Evolutionary conservation across 2,329 filamentous ascomycete species (phyloP).

Genomic region (Gnomoniopsis sp.): DNA sequence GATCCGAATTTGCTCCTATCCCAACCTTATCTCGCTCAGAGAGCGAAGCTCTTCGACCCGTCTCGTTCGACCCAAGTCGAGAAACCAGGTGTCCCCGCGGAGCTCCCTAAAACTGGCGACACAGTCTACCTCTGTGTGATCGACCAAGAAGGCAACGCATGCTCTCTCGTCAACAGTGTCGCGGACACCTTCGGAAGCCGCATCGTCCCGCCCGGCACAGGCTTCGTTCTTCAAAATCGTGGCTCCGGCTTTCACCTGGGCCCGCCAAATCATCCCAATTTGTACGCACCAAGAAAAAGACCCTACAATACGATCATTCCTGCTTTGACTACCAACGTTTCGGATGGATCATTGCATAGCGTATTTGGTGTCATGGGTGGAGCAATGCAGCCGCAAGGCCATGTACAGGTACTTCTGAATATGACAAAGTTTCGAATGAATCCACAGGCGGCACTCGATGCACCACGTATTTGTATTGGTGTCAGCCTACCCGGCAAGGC

Average conservation of each 20-base stretch:
- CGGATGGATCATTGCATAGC: conserved; percentile 70
- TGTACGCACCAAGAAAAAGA: conserved; percentile 72
- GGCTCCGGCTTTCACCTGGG: conserved; percentile 78
- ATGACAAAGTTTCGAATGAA: conserved; percentile 77
- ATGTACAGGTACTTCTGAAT: conserved; percentile 87
- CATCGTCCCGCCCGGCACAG: conserved; percentile 81
- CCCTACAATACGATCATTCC: conserved; percentile 98
- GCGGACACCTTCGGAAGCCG: conserved; percentile 81
- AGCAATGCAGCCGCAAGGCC: conserved; percentile 95
- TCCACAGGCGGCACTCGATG: conserved; percentile 82
- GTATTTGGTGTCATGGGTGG: conserved; percentile 95
- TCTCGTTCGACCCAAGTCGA: conserved; percentile 62
- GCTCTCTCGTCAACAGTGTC: conserved; percentile 93
- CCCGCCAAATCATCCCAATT: conserved; percentile 67
- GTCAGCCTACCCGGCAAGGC: conserved; percentile 56
- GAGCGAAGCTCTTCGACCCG: conserved; percentile 56
- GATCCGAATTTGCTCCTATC: conserved; percentile 52
- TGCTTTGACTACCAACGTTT: conserved; percentile 73
- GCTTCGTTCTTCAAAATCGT: conserved; percentile 89
- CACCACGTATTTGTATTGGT: conserved; percentile 81
- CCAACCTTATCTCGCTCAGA: conserved; percentile 66
- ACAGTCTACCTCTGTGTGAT: conserved; percentile 91
- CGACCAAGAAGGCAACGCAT: conserved; percentile 79
- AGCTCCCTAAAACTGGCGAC: conserved; percentile 68
- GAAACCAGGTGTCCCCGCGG: conserved; percentile 55